Evolutionary conservation across 345 rosid species (phyloP).

Genomic region (Brassica cretica): DNA sequence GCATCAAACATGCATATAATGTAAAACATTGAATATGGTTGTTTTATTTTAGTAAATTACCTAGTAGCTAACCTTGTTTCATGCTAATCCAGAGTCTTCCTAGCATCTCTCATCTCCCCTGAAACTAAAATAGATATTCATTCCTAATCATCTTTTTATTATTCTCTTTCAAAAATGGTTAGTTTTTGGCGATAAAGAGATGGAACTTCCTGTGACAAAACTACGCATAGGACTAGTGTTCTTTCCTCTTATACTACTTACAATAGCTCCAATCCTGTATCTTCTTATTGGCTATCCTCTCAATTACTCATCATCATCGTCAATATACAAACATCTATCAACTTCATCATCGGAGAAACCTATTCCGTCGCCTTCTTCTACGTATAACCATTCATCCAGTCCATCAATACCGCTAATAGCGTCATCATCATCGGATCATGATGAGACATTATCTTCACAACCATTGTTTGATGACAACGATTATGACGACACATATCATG

Average conservation of each 20-base stretch:
- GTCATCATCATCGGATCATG: constrained; percentile 1
- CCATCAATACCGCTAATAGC: neutral
- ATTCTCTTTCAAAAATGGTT: neutral
- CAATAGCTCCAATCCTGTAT: constrained; percentile 31
- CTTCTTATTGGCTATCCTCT: constrained; percentile 25
- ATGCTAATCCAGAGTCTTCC: constrained; percentile 22
- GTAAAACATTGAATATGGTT: neutral
- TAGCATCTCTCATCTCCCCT: constrained; percentile 30
- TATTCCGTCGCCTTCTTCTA: neutral
- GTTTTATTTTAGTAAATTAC: neutral
- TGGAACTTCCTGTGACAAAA: constrained; percentile 25
- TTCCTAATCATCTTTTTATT: neutral
- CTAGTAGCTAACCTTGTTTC: constrained; percentile 13
- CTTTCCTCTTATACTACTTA: constrained; percentile 23
- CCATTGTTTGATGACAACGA: constrained; percentile 19
- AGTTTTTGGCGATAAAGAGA: neutral
- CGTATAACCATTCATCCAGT: constrained; percentile 6
- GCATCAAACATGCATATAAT: neutral
- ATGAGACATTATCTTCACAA: neutral
- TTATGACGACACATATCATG: constrained; percentile 23
- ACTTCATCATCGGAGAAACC: neutral
- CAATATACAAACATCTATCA: constrained; percentile 5
- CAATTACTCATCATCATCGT: constrained; percentile 17
- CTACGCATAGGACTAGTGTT: constrained; percentile 27
- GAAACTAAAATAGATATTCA: neutral